phyloP scores from a whole-genome alignment of 805 yeast species.

The Wickerhamiella galacta region DNA sequence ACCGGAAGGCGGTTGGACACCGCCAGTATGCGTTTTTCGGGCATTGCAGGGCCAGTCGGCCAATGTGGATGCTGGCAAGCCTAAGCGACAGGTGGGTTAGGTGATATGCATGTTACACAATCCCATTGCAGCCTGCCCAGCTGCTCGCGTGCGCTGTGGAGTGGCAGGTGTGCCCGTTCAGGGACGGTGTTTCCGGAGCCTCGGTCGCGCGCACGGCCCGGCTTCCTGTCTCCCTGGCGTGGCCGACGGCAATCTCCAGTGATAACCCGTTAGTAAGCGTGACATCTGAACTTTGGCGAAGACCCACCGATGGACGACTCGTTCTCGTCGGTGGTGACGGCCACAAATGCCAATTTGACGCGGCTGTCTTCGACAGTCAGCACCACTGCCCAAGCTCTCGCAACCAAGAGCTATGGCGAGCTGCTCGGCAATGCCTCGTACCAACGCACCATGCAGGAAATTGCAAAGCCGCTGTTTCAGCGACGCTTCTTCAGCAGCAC shows the following conservation, averaged over 20 bases:
- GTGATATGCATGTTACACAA: too few species aligned
- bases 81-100: not conserved
- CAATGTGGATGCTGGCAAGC: not conserved
- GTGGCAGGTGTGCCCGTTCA: too few species aligned
- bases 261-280: too few species aligned
- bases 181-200: too few species aligned
- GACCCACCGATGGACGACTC: conserved; percentile 16
- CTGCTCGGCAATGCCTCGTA: conserved; percentile 24
- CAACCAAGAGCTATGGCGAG: conserved; percentile 22
- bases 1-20: conserved; percentile 93
- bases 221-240: too few species aligned
- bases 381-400: conserved; percentile 23
- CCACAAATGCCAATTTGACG: conserved; percentile 24
- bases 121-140: too few species aligned
- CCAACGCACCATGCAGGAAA: conserved; percentile 31
- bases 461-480: conserved; percentile 26
- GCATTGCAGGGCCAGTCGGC: not conserved
- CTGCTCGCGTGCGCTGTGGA: too few species aligned
- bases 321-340: conserved; percentile 23
- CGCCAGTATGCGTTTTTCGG: conserved; percentile 25
- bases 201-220: too few species aligned
- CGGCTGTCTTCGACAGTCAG: conserved; percentile 25
- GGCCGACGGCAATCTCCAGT: too few species aligned
- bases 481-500: conserved; percentile 21
- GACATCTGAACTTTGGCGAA: too few species aligned